Base-by-base conservation (phyloP, 768 basidiomycete genomes). In the Paxillus rubicundulus region DNA sequence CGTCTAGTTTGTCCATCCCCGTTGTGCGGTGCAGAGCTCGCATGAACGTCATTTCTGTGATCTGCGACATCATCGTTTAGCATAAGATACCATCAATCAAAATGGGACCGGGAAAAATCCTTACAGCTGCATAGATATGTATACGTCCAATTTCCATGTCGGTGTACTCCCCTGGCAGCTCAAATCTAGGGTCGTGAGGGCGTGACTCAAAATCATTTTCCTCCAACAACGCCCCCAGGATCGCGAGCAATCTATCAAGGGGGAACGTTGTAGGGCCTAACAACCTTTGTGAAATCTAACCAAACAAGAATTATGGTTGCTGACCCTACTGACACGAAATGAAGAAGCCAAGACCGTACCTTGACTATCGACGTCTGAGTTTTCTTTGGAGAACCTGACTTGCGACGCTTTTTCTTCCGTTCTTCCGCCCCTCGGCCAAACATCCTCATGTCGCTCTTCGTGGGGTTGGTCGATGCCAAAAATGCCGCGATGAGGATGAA, bases 391-490 rank as follows among this genome's bases (percentile, higher is more conserved):
- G 64, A 72, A 24, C 76, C 73, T 2, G 70, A 65, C 47, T 66
- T 71, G 54, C 73, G 69, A 56, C 81, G 77, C 67, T 78, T 79
- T 56, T 76, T 74, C 61, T 78, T 80, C 52, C 81, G 81, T 64
- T 88, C 88, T 48, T 86, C 85, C 24, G 80, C 53, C 1, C 83
- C 86, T 13, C 92, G 67, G 4, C 88, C 87, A 68, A 97, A 92
- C 81, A 96, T 85, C 34, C 89, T 75, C 56, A 91, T 33, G 68
- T 95, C 93, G 9, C 83, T 85, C 61, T 84, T 86, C 0, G 84
- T 68, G 2, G 93, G 92, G 61, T 96, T 97, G 38, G 86, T 87
- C 38, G 90, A 91, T 5, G 92, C 90, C 37, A 93, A 70, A 62
- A 85, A 96, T 1, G 85, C 81, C 0, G 89, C 87, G 4, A 93